Evolutionary conservation across 768 basidiomycete genomes (phyloP).

Genomic region (Megacollybia marginata): DNA sequence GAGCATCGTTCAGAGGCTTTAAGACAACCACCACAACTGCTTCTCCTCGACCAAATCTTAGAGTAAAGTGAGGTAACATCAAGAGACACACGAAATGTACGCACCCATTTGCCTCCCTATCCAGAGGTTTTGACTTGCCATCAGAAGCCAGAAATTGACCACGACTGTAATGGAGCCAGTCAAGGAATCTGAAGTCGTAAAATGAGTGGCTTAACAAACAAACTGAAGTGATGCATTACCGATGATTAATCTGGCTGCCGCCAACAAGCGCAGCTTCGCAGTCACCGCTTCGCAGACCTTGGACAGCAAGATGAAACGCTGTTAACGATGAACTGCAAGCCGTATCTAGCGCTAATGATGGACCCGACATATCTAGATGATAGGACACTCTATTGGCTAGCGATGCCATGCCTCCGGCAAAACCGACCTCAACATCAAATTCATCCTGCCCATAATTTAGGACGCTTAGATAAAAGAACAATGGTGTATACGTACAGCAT

Average conservation of each 20-base stretch:
- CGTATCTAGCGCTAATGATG: constrained; percentile 42
- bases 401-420: constrained; percentile 25
- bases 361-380: constrained; percentile 33
- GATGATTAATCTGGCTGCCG: constrained; percentile 33
- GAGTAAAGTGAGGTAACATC: not conserved
- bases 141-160: constrained; percentile 29
- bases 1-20: constrained; percentile 29
- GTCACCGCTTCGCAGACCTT: constrained; percentile 34
- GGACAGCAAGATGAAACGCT: constrained; percentile 40
- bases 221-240: constrained; percentile 14
- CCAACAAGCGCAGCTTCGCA: constrained; percentile 41
- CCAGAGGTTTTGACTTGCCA: constrained; percentile 38
- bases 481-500: no score
- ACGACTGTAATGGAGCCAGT: constrained; percentile 21
- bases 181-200: not conserved
- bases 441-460: constrained; percentile 19
- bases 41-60: constrained; percentile 32
- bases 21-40: constrained; percentile 30
- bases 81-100: constrained; percentile 2
- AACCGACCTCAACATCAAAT: constrained; percentile 23
- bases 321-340: constrained; percentile 29
- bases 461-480: no score
- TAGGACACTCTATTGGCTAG: constrained; percentile 36
- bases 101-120: constrained; percentile 34
- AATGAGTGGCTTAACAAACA: constrained; percentile 16